Percentiles rank a stretch among this genome's conserved stretches.
Conservation (phyloP, 371 early-diverging fungal genomes). For the Dichotomocladium elegans region DNA sequence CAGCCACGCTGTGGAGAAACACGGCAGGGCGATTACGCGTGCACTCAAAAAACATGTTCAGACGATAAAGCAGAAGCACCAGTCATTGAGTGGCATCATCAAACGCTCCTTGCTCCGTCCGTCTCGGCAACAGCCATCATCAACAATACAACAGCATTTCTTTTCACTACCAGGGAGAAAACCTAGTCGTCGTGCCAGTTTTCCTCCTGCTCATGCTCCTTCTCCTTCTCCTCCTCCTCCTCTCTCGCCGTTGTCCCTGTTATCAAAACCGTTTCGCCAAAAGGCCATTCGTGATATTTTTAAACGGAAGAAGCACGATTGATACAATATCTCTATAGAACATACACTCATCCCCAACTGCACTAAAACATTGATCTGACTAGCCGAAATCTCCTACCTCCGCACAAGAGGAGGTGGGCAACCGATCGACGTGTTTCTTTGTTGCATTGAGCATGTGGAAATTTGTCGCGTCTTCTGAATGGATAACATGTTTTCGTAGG, state of each 20-base stretch:
- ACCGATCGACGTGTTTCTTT: not conserved
- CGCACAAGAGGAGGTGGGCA: not conserved
- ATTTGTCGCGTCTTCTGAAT: not conserved
- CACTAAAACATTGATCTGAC: no score
- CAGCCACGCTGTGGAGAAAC: not conserved
- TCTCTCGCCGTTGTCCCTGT: not conserved
- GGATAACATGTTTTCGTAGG: no score
- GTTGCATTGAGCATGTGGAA: not conserved
- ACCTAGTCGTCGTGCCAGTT: not conserved
- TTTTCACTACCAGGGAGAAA: not conserved
- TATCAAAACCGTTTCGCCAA: not conserved
- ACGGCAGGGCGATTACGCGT: conserved; percentile 8
- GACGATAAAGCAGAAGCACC: conserved; percentile 9
- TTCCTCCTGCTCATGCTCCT: not conserved
- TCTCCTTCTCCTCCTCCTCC: not conserved
- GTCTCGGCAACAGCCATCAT: conserved; percentile 1
- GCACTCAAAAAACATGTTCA: conserved; percentile 9
- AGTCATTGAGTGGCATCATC: conserved; percentile 12
- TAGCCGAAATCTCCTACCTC: not conserved
- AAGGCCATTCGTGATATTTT: not conserved
- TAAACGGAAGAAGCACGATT: not conserved
- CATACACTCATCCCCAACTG: not conserved
- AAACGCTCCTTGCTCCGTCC: conserved; percentile 8
- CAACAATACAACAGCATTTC: not conserved
- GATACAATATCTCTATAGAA: not conserved